Base-by-base conservation (phyloP, 495 filamentous ascomycete genomes). In the Penicillium argentinense region DNA sequence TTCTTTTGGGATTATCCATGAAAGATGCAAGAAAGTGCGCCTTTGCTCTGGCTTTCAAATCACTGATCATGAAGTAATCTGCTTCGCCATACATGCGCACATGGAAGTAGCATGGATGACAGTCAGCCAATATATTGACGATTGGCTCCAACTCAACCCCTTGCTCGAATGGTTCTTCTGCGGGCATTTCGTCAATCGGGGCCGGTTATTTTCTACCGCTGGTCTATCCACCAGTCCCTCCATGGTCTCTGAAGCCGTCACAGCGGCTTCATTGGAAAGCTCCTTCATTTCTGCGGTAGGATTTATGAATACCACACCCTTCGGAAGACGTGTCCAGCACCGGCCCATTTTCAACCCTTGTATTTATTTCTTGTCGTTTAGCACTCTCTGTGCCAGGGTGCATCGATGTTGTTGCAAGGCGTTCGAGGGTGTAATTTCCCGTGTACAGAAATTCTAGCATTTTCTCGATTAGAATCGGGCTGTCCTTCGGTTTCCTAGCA, bases 381-480 rank as follows among this genome's bases (percentile, higher is more conserved):
- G n/a, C n/a, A n/a, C n/a, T n/a, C n/a, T n/a, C n/a, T n/a, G n/a
- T n/a, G n/a, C n/a, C n/a, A n/a, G n/a, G n/a, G n/a, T n/a, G n/a
- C n/a, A n/a, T n/a, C n/a, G n/a, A n/a, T n/a, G n/a, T n/a, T n/a
- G n/a, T n/a, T n/a, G n/a, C n/a, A n/a, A n/a, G n/a, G n/a, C n/a
- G n/a, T 37, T 37, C 9, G 24, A 40, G 2, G 26, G 16, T 53
- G 19, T 53, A 53, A 33, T 28, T 29, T 37, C 38, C 50, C 2
- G 39, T 47, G 21, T 53, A 53, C 13, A 53, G 43, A 32, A 43
- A 53, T 19, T 53, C 38, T 13, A 53, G 50, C 43, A 47, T 42
- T 21, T 32, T 47, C 38, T 47, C 38, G n/a, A 53, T 9, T 13
- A 47, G 30, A 4, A 42, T 40, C 24, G 50, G 38, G 38, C 36